phyloP scores from a whole-genome alignment of 1,284 basidiomycete genomes.

The Ceratobasidium sp. region DNA sequence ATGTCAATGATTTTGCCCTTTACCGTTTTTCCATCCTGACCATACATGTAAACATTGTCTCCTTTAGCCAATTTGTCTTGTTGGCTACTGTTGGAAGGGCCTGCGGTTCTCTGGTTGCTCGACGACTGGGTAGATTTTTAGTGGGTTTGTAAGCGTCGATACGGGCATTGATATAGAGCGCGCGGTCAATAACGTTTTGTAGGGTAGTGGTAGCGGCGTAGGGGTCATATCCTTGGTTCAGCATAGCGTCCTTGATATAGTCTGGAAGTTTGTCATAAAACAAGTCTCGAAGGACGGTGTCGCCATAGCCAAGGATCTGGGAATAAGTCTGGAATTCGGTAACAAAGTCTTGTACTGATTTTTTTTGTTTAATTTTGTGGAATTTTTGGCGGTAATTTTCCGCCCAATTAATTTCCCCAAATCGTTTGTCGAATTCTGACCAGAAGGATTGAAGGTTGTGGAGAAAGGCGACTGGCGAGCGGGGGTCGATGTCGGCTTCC shows the following conservation, averaged over 20 bases:
- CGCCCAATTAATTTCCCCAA: not conserved
- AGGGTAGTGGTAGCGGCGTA: not conserved
- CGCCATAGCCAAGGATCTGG: not conserved
- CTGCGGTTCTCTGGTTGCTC: not conserved
- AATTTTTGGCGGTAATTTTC: not conserved
- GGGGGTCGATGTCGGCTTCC: no score
- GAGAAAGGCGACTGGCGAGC: no score
- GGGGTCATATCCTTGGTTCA: not conserved
- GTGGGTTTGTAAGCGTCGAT: not conserved
- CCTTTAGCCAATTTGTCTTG: no score
- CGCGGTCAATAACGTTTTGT: not conserved
- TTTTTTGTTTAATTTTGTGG: not conserved
- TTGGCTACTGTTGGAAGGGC: not conserved
- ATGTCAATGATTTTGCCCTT: slow-evolving; percentile 5
- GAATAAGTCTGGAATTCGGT: not conserved
- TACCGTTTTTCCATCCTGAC: not conserved
- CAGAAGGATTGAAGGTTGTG: slow-evolving; percentile 13
- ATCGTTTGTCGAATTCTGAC: not conserved
- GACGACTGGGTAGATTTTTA: not conserved
- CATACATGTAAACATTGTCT: not conserved
- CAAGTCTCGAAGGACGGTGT: not conserved
- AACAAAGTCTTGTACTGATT: slow-evolving; percentile 11
- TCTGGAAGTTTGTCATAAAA: slow-evolving; percentile 15
- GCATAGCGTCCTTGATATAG: not conserved
- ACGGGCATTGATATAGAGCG: not conserved